phyloP scores from a whole-genome alignment of 306 rosid genomes.

The Cucumis melo region DNA sequence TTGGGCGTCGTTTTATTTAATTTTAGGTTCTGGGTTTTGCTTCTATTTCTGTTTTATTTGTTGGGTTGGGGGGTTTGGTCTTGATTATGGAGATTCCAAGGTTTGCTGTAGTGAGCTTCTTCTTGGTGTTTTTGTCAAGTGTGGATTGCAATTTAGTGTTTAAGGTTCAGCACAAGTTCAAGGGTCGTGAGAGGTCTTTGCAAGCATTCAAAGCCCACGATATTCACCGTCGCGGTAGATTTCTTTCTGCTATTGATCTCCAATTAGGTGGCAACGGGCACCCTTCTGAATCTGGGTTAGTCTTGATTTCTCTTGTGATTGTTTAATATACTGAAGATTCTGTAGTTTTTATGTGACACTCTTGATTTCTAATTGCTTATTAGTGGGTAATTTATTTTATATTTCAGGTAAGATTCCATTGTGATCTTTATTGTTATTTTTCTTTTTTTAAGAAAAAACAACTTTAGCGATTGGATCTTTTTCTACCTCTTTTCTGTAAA shows the following conservation, averaged over 20 bases:
- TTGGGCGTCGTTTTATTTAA: neutral
- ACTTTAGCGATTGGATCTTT: neutral
- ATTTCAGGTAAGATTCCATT: neutral
- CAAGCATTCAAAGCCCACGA: constrained; percentile 56
- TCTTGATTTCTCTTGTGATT: neutral
- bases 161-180: constrained; percentile 51
- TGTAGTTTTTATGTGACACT: neutral
- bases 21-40: constrained; percentile 3
- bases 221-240: constrained; percentile 46
- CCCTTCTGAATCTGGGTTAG: constrained; percentile 60
- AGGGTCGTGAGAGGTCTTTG: constrained; percentile 26
- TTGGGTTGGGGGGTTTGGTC: neutral
- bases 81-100: constrained; percentile 33
- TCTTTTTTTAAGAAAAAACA: too few species aligned
- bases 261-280: constrained; percentile 68
- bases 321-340: neutral
- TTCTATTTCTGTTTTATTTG: neutral
- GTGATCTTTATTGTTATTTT: neutral
- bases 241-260: constrained; percentile 53
- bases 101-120: constrained; percentile 10
- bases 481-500: neutral
- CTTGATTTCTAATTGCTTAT: neutral
- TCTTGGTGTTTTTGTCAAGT: constrained; percentile 4
- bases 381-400: neutral
- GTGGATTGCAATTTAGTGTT: constrained; percentile 42